Evolutionary conservation across 768 basidiomycete species (phyloP).

Genomic region (Daedaleopsis nitida): DNA sequence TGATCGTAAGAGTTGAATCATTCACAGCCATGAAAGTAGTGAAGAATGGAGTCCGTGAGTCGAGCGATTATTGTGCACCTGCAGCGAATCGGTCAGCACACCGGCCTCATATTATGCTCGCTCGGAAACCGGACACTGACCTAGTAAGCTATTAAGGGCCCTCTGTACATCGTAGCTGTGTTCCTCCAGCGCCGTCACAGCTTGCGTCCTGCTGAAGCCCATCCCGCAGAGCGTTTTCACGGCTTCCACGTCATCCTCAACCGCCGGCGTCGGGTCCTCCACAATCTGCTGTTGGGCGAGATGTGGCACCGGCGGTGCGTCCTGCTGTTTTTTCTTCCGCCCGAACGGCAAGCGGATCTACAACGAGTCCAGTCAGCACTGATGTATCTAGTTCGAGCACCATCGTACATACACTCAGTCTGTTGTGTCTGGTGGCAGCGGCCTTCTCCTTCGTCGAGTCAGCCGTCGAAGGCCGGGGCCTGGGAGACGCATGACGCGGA

Average conservation of each 20-base stretch:
- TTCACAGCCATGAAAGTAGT: slow-evolving; percentile 14
- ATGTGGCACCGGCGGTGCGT: slow-evolving; percentile 43
- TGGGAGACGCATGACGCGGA: slow-evolving; percentile 55
- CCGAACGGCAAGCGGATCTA: slow-evolving; percentile 82
- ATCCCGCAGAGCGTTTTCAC: slow-evolving; percentile 83
- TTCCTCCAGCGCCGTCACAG: slow-evolving; percentile 82
- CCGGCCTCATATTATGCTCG: neutral
- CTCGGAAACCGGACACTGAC: slow-evolving; percentile 22
- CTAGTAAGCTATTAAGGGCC: slow-evolving; percentile 76
- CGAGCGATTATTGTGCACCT: slow-evolving; percentile 27
- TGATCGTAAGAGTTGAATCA: slow-evolving; percentile 14
- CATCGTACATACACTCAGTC: slow-evolving; percentile 66
- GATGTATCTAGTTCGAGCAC: neutral
- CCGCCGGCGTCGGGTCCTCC: slow-evolving; percentile 52
- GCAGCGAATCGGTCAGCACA: slow-evolving; percentile 8
- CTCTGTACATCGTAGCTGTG: slow-evolving; percentile 80
- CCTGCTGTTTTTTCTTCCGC: slow-evolving; percentile 69
- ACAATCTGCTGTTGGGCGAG: slow-evolving; percentile 38
- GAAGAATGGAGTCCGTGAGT: slow-evolving; percentile 1
- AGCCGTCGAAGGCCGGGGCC: slow-evolving; percentile 58
- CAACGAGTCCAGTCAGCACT: slow-evolving; percentile 9
- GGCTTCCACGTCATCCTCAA: slow-evolving; percentile 71
- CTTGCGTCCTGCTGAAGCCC: slow-evolving; percentile 87
- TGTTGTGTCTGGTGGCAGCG: slow-evolving; percentile 58
- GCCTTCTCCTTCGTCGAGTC: slow-evolving; percentile 60